phyloP scores from a whole-genome alignment of 352 stramenopile species.

The Phytopythium ostracodes region DNA sequence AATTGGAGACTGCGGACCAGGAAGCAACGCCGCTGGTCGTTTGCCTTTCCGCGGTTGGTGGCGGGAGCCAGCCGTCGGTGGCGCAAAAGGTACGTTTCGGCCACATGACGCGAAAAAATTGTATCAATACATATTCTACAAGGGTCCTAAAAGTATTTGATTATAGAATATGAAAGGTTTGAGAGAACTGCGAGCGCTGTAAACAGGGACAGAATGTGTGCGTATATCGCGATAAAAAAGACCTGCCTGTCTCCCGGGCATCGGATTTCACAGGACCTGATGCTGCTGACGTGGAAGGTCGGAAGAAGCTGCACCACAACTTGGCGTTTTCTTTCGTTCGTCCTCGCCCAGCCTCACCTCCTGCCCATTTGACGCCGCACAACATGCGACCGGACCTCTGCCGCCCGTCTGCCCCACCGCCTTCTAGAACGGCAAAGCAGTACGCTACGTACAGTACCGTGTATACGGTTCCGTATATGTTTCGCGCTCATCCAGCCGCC shows the following conservation, averaged over 20 bases:
- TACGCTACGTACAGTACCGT: background rate
- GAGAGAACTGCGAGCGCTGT: too few species aligned
- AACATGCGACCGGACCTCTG: constrained; percentile 2
- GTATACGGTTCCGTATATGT: background rate
- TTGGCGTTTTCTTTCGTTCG: constrained; percentile 5
- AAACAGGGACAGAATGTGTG: background rate
- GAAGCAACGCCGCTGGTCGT: background rate
- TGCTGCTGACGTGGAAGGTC: constrained; percentile 9
- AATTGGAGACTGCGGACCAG: constrained; percentile 5
- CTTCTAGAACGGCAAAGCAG: background rate
- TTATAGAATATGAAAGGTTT: background rate
- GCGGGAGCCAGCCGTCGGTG: constrained; percentile 6
- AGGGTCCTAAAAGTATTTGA: background rate
- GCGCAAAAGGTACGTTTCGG: constrained; percentile 1
- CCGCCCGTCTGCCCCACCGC: background rate
- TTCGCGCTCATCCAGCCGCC: background rate
- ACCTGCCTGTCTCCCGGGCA: background rate
- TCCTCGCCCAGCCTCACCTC: too few species aligned
- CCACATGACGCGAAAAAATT: background rate
- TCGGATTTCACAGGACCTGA: background rate
- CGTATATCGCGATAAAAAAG: background rate
- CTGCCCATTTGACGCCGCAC: too few species aligned
- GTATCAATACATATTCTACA: too few species aligned
- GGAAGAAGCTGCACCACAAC: constrained; percentile 4
- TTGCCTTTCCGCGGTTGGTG: constrained; percentile 7